phyloP scores from a whole-genome alignment of 805 yeast genomes.

The Saturnispora gosingensis region DNA sequence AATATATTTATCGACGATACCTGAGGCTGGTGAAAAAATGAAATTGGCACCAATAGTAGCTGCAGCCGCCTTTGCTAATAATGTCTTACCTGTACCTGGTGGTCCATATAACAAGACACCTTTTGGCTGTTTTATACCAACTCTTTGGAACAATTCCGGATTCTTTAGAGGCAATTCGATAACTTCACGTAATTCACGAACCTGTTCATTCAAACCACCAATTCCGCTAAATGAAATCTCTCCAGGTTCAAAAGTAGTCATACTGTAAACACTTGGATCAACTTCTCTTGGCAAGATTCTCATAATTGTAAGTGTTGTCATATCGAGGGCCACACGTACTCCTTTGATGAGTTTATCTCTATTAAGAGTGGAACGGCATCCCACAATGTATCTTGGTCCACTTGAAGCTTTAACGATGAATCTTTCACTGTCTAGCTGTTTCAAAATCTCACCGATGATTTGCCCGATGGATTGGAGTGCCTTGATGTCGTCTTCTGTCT shows the following conservation, averaged over 20 bases:
- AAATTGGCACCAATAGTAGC: constrained; percentile 95
- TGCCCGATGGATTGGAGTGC: constrained; percentile 97
- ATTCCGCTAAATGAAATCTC: constrained; percentile 89
- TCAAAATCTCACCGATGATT: constrained; percentile 92
- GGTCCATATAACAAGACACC: constrained; percentile 93
- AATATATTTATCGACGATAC: constrained; percentile 87
- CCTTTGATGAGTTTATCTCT: constrained; percentile 81
- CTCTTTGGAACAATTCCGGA: constrained; percentile 91
- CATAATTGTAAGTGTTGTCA: constrained; percentile 97
- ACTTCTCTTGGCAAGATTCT: constrained; percentile 95
- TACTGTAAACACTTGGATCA: constrained; percentile 94
- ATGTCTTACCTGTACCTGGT: constrained; percentile 98
- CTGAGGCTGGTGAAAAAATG: constrained; percentile 97
- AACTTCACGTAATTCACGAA: constrained; percentile 93
- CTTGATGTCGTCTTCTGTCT: constrained; percentile 94
- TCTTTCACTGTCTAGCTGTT: constrained; percentile 89
- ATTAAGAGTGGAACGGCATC: constrained; percentile 89
- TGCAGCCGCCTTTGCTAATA: constrained; percentile 94
- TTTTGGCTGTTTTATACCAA: constrained; percentile 98
- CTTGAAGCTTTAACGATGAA: constrained; percentile 93
- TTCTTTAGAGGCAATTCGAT: constrained; percentile 94
- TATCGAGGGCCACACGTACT: constrained; percentile 91
- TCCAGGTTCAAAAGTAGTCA: constrained; percentile 98
- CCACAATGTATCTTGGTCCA: constrained; percentile 96
- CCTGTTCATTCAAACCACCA: constrained; percentile 94